These are phyloP conservation scores for Neopestalotiopsis sp. DNA, from an alignment of 2,329 filamentous ascomycete species.

Conservation along the genomic window DNA sequence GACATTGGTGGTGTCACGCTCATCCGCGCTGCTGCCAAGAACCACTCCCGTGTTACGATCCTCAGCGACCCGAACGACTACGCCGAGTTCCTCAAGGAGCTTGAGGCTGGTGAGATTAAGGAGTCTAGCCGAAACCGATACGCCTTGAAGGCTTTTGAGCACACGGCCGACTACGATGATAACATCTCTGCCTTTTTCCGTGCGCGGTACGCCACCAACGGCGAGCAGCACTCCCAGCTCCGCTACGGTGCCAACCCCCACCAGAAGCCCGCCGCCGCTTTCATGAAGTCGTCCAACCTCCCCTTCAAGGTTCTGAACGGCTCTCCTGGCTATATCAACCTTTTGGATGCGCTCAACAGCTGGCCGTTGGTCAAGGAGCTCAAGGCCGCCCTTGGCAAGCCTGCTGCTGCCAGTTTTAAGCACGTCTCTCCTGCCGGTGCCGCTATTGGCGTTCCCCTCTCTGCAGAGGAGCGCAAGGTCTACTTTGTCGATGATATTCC, in stretches of 20 bases:
- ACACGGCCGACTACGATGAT: conserved; percentile 94
- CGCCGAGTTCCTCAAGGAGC: conserved; percentile 88
- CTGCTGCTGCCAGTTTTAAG: conserved; percentile 97
- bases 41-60: conserved; percentile 94
- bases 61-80: conserved; percentile 95
- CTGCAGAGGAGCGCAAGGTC: conserved; percentile 88
- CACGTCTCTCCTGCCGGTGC: conserved; percentile 97
- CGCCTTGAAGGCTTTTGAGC: conserved; percentile 96
- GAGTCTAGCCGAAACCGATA: conserved; percentile 86
- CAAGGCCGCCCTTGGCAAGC: conserved; percentile 82
- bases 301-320: conserved; percentile 96
- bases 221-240: conserved; percentile 81
- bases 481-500: conserved; percentile 98
- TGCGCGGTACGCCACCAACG: conserved; percentile 90
- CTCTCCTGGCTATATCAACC: conserved; percentile 94
- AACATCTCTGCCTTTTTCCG: conserved; percentile 98
- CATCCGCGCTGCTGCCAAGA: conserved; percentile 95
- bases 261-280: conserved; percentile 94
- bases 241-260: conserved; percentile 98
- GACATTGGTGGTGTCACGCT: conserved; percentile 98
- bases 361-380: conserved; percentile 98
- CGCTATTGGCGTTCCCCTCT: conserved; percentile 88
- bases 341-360: conserved; percentile 93
- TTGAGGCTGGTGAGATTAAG: conserved; percentile 84
- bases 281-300: conserved; percentile 71